Base-by-base conservation (phyloP, 768 basidiomycete genomes). In the Symmetrospora coprosmae region DNA sequence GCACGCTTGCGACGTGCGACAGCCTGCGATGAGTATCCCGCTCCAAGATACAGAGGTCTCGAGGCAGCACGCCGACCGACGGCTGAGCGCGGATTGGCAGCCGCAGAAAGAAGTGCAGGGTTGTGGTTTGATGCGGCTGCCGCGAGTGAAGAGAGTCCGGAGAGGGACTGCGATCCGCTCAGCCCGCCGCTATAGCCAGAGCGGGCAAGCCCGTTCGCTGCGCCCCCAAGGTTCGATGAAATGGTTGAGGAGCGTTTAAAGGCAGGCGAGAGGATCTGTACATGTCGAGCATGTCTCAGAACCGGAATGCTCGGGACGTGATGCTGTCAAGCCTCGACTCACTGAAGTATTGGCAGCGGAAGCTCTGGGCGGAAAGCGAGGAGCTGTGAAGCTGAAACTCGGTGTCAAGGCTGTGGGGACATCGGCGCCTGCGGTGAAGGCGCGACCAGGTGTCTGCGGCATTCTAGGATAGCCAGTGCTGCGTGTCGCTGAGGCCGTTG, bases 331-430 rank as follows among this genome's bases (percentile, higher is more conserved):
- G 13, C 34, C 8, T 8, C 16, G 17, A 46, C 55, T 45, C 28
- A 58, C 55, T 17, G 55, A 58, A 23, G 27, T 30, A 17, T 47
- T 58, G 17, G 55, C 5, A 46, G 38, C 25, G 39, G 43, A 23
- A n/a, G 39, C 38, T 7, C n/a, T n/a, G n/a, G n/a, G n/a, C n/a
- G 55, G 46, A 5, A 43, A 28, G 6, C 33, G 23, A 34, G 55
- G 55, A 2, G 46, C 55, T 25, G 27, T 6, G 31, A 58, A 58
- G 41, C 55, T 58, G 23, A 58, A 58, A 31, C 31, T 58, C 4
- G 55, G 55, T 17, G 55, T 58, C 6, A 58, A 23, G 28, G 55
- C 55, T n/a, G 55, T 58, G 8, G 55, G 55, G 16, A 47, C 43
- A 35, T 47, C 25, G 2, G 37, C 5, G 33, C 23, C 23, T 45